phyloP scores from a whole-genome alignment of 345 rosid species.

The Aurinia saxatilis region DNA sequence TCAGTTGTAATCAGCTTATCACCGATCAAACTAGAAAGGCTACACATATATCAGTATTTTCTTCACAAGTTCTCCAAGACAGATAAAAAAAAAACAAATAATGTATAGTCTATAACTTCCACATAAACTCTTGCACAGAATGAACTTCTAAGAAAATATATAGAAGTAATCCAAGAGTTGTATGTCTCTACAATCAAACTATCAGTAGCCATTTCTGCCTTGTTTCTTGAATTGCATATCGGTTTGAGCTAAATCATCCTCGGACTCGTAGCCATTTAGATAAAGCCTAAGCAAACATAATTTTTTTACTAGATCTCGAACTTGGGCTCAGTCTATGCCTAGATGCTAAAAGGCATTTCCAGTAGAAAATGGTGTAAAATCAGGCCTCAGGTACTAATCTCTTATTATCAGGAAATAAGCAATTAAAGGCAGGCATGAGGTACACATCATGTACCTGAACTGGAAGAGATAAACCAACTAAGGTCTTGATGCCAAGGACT shows the following conservation, averaged over 20 bases:
- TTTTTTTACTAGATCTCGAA: not conserved
- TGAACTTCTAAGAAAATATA: not conserved
- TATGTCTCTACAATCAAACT: not conserved
- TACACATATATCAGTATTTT: not conserved
- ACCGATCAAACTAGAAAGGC: not conserved
- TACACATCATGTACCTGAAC: conserved; percentile 52
- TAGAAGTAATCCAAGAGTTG: not conserved
- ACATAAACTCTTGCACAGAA: not conserved
- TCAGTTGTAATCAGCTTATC: conserved; percentile 9
- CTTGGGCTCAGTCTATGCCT: not conserved
- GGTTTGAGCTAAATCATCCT: not conserved
- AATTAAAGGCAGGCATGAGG: not conserved
- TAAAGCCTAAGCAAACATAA: not conserved
- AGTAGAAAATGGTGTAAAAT: not conserved
- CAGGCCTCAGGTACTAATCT: not conserved
- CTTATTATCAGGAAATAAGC: not conserved
- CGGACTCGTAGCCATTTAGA: not conserved
- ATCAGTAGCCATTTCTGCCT: not conserved
- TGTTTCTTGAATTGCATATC: not conserved
- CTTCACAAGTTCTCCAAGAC: conserved; percentile 1
- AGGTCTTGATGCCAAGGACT: conserved; percentile 70
- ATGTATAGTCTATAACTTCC: too few relatives aligned
- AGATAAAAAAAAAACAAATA: not conserved
- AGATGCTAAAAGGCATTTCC: not conserved
- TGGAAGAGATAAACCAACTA: conserved; percentile 81